Evolutionary conservation across 768 basidiomycete genomes (phyloP), one percentile per base, ranked within the genome.

Genomic region (Pleurotus cornucopiae): DNA sequence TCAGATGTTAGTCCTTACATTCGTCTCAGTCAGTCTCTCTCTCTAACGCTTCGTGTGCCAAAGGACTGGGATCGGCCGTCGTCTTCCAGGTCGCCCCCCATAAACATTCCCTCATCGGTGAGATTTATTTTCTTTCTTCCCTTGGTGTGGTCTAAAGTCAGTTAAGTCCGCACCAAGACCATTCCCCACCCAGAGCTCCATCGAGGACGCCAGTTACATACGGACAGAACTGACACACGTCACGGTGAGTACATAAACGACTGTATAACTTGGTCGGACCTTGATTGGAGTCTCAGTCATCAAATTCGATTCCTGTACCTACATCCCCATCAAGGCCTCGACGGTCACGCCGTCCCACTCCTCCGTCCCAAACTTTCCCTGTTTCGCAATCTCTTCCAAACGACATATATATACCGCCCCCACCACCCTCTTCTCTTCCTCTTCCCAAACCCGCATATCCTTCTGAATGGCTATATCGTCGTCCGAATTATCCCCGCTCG

Each of bases 391-490:
- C 60, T 13, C 48, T 49, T 23, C 47, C 49, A 60, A 57, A 43
- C 58, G 57, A 57, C 49, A 60, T 52, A 61, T 61, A 57, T 56
- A 56, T 55, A 56, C 61, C 61, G 58, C 63, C 37, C 60, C 64
- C 65, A 38, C 63, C 65, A 46, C 57, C 61, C 26, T 62, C 63
- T 53, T 61, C 68, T 25, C 63, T 57, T 49, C 64, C 52, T 25
- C 56, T 40, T 55, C 57, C 41, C 59, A 57, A 45, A 61, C 67
- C 46, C 37, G 51, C 51, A 14, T 63, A 69, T 40, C 69, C 68
- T 34, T 71, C 73, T 18, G 75, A 78, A 61, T 80, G 79, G 79
- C 70, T 80, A 46, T 77, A 79, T 60, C 75, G 79, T 44, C 72
- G 69, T 30, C 74, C 76, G 46, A 75, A 70, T 62, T 66, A 72